phyloP scores from a whole-genome alignment of 805 yeast species.

The Brettanomyces nanus region DNA sequence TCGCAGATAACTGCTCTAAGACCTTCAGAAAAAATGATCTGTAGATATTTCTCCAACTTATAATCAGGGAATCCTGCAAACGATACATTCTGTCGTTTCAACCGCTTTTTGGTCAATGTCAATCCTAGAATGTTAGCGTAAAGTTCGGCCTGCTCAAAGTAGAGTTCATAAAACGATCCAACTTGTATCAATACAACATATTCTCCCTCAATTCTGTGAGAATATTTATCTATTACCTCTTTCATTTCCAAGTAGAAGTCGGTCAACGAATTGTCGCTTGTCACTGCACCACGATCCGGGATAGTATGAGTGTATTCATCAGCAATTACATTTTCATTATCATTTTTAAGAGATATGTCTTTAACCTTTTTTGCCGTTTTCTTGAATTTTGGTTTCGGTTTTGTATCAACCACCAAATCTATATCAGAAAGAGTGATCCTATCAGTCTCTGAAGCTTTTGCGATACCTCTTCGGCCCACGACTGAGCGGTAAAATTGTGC shows the following conservation, averaged over 20 bases:
- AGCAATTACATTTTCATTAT: background rate
- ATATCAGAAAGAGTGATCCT: no score
- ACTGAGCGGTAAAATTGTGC: no score
- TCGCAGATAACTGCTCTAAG: slow-evolving; percentile 78
- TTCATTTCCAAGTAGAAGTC: slow-evolving; percentile 25
- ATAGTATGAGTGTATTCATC: background rate
- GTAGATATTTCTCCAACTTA: slow-evolving; percentile 65
- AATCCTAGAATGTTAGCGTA: slow-evolving; percentile 66
- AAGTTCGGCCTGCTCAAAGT: slow-evolving; percentile 78
- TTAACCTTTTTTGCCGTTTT: background rate
- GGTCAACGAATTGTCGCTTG: slow-evolving; percentile 11
- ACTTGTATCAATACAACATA: slow-evolving; percentile 69
- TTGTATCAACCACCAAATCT: no score
- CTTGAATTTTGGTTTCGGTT: background rate
- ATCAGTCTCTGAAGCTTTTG: no score
- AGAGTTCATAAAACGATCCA: slow-evolving; percentile 81
- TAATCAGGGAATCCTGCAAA: slow-evolving; percentile 89
- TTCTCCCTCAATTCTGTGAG: slow-evolving; percentile 15
- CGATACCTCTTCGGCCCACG: no score
- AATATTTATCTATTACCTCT: slow-evolving; percentile 19
- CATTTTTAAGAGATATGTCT: background rate
- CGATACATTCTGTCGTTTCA: slow-evolving; percentile 42
- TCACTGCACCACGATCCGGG: background rate
- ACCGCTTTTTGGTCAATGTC: slow-evolving; percentile 52
- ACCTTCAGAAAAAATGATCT: slow-evolving; percentile 59